phyloP scores from a whole-genome alignment of 148 eudicot species.

The Oxyria digyna region DNA sequence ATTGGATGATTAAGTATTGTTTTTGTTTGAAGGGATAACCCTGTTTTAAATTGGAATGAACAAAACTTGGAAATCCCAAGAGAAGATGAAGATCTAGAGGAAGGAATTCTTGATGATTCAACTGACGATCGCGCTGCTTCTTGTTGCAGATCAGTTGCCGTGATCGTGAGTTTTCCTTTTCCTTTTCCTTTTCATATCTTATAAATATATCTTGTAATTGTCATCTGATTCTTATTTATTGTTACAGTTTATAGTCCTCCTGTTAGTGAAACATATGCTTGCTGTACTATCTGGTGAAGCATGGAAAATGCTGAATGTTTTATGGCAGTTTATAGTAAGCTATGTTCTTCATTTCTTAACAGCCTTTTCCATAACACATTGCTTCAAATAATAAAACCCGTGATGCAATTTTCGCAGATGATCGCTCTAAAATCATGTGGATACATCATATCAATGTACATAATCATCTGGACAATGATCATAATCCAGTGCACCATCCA shows the following conservation, averaged over 20 bases:
- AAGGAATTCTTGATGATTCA: slow-evolving; percentile 15
- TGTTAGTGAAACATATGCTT: slow-evolving; percentile 42
- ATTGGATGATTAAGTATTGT: too few species aligned
- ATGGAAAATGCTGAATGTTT: slow-evolving; percentile 17
- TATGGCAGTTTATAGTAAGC: slow-evolving; percentile 12
- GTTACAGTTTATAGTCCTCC: slow-evolving; percentile 46
- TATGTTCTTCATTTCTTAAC: neutral
- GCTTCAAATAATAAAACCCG: neutral
- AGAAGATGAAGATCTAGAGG: slow-evolving; percentile 14
- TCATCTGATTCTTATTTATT: neutral
- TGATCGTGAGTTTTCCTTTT: slow-evolving; percentile 38
- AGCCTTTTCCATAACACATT: neutral
- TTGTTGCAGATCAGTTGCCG: slow-evolving; percentile 46
- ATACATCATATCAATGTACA: slow-evolving; percentile 58
- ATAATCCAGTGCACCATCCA: slow-evolving; percentile 35
- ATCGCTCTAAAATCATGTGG: slow-evolving; percentile 44
- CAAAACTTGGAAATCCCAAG: slow-evolving; percentile 44
- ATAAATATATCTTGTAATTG: neutral
- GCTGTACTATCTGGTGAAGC: slow-evolving; percentile 27
- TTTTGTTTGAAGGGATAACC: neutral
- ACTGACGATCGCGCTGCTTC: slow-evolving; percentile 31
- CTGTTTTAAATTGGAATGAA: neutral
- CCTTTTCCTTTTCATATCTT: neutral
- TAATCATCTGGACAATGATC: slow-evolving; percentile 32
- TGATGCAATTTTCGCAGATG: slow-evolving; percentile 26